Percentiles rank a stretch among this genome's conserved stretches.
Evolutionary conservation across 2,329 filamentous ascomycete genomes (phyloP).

Genomic region (Fusarium liriodendri): DNA sequence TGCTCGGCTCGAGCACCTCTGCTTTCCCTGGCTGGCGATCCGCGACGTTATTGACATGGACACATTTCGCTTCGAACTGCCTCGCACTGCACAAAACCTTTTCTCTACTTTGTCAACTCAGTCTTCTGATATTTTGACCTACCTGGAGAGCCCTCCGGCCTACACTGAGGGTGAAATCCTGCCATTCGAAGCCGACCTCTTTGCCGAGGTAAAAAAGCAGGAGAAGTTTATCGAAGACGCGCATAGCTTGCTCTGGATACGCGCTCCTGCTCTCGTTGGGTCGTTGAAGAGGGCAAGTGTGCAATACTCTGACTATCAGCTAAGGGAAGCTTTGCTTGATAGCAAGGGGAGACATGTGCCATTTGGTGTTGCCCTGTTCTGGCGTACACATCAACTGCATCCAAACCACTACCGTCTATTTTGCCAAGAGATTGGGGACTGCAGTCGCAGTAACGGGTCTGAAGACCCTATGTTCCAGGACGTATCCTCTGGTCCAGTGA

Average conservation of each 20-base stretch:
- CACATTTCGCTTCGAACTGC: slow-evolving; percentile 9
- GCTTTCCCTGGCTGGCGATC: slow-evolving; percentile 30
- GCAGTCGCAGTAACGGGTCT: background rate
- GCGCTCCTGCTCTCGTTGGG: slow-evolving; percentile 11
- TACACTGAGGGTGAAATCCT: slow-evolving; percentile 1
- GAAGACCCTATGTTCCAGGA: background rate
- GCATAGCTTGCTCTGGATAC: slow-evolving; percentile 20
- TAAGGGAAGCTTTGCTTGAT: background rate
- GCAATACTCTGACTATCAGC: slow-evolving; percentile 18
- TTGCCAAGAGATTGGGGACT: background rate
- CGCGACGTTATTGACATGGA: slow-evolving; percentile 27
- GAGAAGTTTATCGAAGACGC: slow-evolving; percentile 13
- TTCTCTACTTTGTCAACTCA: slow-evolving; percentile 22
- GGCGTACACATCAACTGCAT: slow-evolving; percentile 19
- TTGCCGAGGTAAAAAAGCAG: slow-evolving; percentile 16
- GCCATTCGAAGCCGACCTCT: slow-evolving; percentile 11
- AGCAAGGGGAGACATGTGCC: background rate
- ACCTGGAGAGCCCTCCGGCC: slow-evolving; percentile 20
- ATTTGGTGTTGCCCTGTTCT: slow-evolving; percentile 17
- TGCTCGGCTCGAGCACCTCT: slow-evolving; percentile 13
- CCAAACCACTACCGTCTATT: slow-evolving; percentile 14
- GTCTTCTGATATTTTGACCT: slow-evolving; percentile 21
- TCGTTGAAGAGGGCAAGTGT: slow-evolving; percentile 3
- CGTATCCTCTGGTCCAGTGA: background rate
- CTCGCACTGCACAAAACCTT: slow-evolving; percentile 21